Conservation (phyloP, 2,329 filamentous ascomycete species). For the Metarhizium guizhouense region DNA sequence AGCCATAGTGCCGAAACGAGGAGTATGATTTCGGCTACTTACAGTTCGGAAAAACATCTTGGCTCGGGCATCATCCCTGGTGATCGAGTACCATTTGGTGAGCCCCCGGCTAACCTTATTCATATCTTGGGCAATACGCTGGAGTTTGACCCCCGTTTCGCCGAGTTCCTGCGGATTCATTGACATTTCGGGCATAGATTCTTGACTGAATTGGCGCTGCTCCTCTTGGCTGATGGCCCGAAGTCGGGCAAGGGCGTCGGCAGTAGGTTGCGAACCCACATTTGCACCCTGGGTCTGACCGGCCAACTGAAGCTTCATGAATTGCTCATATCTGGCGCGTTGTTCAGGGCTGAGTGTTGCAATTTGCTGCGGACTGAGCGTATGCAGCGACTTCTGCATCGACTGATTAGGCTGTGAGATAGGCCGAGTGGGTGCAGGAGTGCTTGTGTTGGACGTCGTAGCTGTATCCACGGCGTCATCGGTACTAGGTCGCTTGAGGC, state of each 20-base stretch:
- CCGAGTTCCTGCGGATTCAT: slow-evolving; percentile 36
- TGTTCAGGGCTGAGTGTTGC: slow-evolving; percentile 36
- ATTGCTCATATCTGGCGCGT: slow-evolving; percentile 33
- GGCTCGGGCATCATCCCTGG: slow-evolving; percentile 39
- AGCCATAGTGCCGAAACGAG: neutral
- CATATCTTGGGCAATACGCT: slow-evolving; percentile 32
- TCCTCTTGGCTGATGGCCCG: slow-evolving; percentile 31
- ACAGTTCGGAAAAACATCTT: slow-evolving; percentile 45
- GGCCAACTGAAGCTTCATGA: slow-evolving; percentile 20
- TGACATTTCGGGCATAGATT: slow-evolving; percentile 34
- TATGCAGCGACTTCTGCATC: slow-evolving; percentile 13
- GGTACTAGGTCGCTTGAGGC: slow-evolving; percentile 40
- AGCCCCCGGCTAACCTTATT: slow-evolving; percentile 34
- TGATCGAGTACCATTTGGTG: slow-evolving; percentile 38
- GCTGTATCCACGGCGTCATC: slow-evolving; percentile 32
- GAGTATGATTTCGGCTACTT: slow-evolving; percentile 19
- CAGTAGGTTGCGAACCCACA: slow-evolving; percentile 10
- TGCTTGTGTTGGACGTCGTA: slow-evolving; percentile 11
- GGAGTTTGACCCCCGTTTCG: slow-evolving; percentile 35
- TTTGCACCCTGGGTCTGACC: slow-evolving; percentile 12
- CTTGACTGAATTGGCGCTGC: slow-evolving; percentile 26
- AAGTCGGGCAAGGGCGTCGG: slow-evolving; percentile 22
- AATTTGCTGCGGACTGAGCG: slow-evolving; percentile 24
- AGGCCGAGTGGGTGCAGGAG: slow-evolving; percentile 12
- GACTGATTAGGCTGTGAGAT: slow-evolving; percentile 15